Evolutionary conservation across 176 grass and related monocot species (phyloP), one percentile per base, ranked within the genome.

Genomic region (Rhynchospora breviuscula): DNA sequence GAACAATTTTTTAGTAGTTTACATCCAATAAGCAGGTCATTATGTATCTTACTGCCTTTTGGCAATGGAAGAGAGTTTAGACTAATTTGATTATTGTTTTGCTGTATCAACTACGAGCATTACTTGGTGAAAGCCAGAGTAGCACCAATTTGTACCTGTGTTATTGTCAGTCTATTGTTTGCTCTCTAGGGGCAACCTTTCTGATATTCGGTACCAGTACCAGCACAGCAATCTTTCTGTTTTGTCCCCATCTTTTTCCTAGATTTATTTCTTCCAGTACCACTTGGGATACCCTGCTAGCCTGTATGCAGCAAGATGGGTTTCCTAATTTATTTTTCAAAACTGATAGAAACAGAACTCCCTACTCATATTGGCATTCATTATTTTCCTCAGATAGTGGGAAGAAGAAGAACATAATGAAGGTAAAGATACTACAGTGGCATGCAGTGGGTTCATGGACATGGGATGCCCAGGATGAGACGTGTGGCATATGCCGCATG

Each of bases 351-450:
- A 23, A 75, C 29, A 15, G 3, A 21, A 52, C 6, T 19, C 47
- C 53, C 46, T 2, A 21, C 4, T 52, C 69, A 73, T 48, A 13
- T 12, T 51, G 48, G 12, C 21, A 52, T 74, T 51, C 45, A 52
- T 51, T 26, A 25, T 53, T 52, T 68, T 74, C 53, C 10, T 53
- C 12, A 29, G 22, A 5, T 26, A 49, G 9, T 47, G 6, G 71
- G 11, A 31, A 22, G 23, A 77, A 77, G 73, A 12, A 56, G 71
- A 29, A 22, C 4, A 51, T 5, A 13, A 89, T 93, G 94, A 97
- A 97, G 89, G 94, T 97, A 51, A 97, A 97, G 80, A 93, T 97
- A 86, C 72, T 97, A 65, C 87, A 93, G 69, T 93, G 91, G 94
- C 94, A 97, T 48, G 89, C 87, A 0, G 94, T 97, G 62, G 94